phyloP scores from a whole-genome alignment of 2,329 filamentous ascomycete species.

The Penicillium sclerotigenum region DNA sequence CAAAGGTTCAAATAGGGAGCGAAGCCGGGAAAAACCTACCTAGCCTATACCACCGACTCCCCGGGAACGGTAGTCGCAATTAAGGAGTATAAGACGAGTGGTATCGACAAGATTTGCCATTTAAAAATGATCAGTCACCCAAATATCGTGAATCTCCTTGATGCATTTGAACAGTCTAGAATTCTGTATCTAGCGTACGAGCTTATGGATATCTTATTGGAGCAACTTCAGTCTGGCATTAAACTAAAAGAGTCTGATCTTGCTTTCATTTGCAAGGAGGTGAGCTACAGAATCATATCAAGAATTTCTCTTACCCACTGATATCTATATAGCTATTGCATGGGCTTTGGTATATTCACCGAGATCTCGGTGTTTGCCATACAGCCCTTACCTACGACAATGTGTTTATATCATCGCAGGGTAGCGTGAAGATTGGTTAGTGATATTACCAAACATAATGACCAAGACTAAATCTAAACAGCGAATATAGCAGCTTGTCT shows the following conservation, averaged over 20 bases:
- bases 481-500: constrained; percentile 2
- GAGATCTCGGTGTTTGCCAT: not conserved
- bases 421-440: constrained; percentile 7
- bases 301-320: not conserved
- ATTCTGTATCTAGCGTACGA: constrained; percentile 5
- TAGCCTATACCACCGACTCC: not conserved
- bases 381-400: not conserved
- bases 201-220: not conserved
- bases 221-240: constrained; percentile 5
- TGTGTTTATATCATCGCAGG: constrained; percentile 1
- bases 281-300: not conserved
- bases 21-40: constrained; percentile 1
- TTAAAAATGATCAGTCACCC: not conserved
- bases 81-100: constrained; percentile 3
- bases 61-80: not conserved
- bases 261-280: constrained; percentile 5
- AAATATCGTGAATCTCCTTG: constrained; percentile 3
- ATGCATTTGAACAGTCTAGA: constrained; percentile 1
- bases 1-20: not conserved
- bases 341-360: constrained; percentile 7
- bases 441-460: not conserved
- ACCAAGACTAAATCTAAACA: not conserved
- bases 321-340: constrained; percentile 1
- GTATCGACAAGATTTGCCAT: constrained; percentile 4
- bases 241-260: constrained; percentile 2